A percentile compares a stretch with the other conserved stretches of the same genome.
These are phyloP conservation scores for Rhododendron kiyosumense DNA, from an alignment of 148 eudicot species.

Conservation along the genomic window DNA sequence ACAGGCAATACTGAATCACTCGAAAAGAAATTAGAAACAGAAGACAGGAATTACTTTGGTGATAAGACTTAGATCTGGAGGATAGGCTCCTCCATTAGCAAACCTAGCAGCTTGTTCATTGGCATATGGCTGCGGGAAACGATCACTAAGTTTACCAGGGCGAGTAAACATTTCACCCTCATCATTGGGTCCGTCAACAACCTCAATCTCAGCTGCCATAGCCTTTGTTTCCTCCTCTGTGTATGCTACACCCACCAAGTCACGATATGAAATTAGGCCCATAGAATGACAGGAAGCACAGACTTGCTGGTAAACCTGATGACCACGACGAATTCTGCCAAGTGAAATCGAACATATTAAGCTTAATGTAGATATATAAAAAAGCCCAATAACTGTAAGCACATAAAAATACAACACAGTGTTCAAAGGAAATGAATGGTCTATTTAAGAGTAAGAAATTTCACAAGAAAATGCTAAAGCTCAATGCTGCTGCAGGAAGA, in stretches of 20 bases:
- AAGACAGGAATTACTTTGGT: conserved; percentile 54
- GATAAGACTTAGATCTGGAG: conserved; percentile 94
- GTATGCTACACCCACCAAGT: conserved; percentile 97
- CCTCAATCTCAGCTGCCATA: conserved; percentile 99
- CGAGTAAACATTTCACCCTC: conserved; percentile 99
- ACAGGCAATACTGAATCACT: neutral
- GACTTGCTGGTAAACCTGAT: conserved; percentile 88
- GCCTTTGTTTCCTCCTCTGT: conserved; percentile 95
- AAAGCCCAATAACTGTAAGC: neutral
- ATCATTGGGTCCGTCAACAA: conserved; percentile 92
- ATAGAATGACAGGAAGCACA: conserved; percentile 95
- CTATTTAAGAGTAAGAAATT: neutral
- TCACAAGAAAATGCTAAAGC: neutral
- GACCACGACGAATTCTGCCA: conserved; percentile 89
- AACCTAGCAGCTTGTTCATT: conserved; percentile 97
- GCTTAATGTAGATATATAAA: neutral
- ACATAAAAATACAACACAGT: neutral
- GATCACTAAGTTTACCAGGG: conserved; percentile 93
- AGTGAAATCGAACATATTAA: neutral
- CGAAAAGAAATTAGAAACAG: neutral
- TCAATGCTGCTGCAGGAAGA: neutral
- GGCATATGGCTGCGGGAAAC: conserved; percentile 81
- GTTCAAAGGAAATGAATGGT: neutral
- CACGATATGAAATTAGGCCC: conserved; percentile 86
- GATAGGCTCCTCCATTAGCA: conserved; percentile 99